Percentiles rank a stretch among this genome's conserved stretches.
Evolutionary conservation across 306 rosid genomes (phyloP).

Genomic region (Lablab purpureus): DNA sequence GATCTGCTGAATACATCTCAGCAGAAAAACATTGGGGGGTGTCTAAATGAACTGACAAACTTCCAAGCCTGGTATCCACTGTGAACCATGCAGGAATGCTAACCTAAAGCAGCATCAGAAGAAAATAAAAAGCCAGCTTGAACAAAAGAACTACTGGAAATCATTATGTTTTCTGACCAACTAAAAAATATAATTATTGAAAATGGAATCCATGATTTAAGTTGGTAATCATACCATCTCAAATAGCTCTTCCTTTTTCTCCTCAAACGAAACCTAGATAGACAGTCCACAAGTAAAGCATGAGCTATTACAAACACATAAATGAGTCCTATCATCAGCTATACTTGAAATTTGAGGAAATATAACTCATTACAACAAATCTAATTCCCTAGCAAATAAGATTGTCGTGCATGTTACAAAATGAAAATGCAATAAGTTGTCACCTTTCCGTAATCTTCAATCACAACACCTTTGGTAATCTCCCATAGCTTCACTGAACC

Average conservation of each 20-base stretch:
- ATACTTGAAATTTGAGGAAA: slow-evolving; percentile 13
- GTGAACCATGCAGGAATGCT: slow-evolving; percentile 96
- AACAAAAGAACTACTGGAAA: slow-evolving; percentile 35
- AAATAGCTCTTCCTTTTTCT: slow-evolving; percentile 81
- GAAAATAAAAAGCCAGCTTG: slow-evolving; percentile 41
- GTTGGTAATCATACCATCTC: slow-evolving; percentile 72
- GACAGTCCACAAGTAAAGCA: slow-evolving; percentile 36
- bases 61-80: slow-evolving; percentile 85
- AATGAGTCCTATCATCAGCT: slow-evolving; percentile 1
- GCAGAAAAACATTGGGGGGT: slow-evolving; percentile 92
- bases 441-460: slow-evolving; percentile 89
- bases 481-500: slow-evolving; percentile 92
- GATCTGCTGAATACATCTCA: slow-evolving; percentile 91
- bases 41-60: slow-evolving; percentile 87
- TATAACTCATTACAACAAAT: background rate
- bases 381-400: background rate
- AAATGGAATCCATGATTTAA: slow-evolving; percentile 7
- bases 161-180: slow-evolving; percentile 1
- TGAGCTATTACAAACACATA: slow-evolving; percentile 25
- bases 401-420: background rate
- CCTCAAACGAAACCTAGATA: slow-evolving; percentile 72
- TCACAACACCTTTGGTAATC: slow-evolving; percentile 78
- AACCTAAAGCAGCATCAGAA: slow-evolving; percentile 60
- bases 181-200: background rate
- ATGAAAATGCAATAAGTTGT: slow-evolving; percentile 8